Base-by-base conservation (phyloP, 257 asterid species). In the Capsicum chinense region DNA sequence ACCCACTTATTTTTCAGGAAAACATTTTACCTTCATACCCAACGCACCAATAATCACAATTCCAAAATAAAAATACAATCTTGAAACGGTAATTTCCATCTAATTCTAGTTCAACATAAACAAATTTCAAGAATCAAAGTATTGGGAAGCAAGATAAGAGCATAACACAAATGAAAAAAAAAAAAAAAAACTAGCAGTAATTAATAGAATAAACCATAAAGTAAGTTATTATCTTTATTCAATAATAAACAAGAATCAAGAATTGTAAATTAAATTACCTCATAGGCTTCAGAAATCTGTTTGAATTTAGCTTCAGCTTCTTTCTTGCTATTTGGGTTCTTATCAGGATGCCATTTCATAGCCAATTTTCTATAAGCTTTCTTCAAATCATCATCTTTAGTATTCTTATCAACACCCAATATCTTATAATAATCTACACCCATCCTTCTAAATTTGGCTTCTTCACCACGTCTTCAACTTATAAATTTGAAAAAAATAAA, bases 341-440 rank as follows among this genome's bases (percentile, higher is more conserved):
- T 94, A 44, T 94, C 98, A 50, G 98, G 98, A 17, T 94, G 98
- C 98, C 98, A 94, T 84, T 94, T 94, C 97, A 94, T 94, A 4
- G 98, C 97, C 54, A 94, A 90, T 82, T 93, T 93, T 35, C 98
- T 79, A 80, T 94, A 94, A 87, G 98, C 92, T 90, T 90, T 94
- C 92, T 94, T 94, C 90, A 94, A 88, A 35, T 94, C 98, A 6
- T 93, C 97, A 42, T 94, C 98, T 3, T 70, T 94, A 2, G 96
- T 96, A 69, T 79, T 93, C 89, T 79, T 93, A 68, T 94, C 97
- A 12, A 94, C 97, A 85, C 90, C 89, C 88, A 94, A 82, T 83
- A 90, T 57, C 87, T 87, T 93, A 86, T 93, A 94, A 70, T 94
- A 94, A 87, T 94, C 98, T 37, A 90, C 93, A 63, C 97, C 98